Evolutionary conservation across 1,284 basidiomycete genomes (phyloP).

Genomic region (Ustilago lituana): DNA sequence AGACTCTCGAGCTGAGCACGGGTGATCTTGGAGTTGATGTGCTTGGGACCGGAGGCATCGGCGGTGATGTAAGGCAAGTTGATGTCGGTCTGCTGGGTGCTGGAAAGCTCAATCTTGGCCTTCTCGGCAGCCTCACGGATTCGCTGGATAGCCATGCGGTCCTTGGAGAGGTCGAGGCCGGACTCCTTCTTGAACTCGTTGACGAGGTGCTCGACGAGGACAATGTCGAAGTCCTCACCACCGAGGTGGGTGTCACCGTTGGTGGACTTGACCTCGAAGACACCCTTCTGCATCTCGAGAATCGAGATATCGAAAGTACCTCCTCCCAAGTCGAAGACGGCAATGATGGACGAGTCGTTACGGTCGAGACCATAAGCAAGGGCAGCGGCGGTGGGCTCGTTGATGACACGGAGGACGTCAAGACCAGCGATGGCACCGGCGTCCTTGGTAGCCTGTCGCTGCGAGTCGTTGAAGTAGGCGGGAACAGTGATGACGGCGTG

Average conservation of each 20-base stretch:
- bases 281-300: constrained; percentile 97
- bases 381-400: constrained; percentile 97
- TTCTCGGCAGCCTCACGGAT: constrained; percentile 99
- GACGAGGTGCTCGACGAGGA: constrained; percentile 86
- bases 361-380: constrained; percentile 80
- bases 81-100: constrained; percentile 63
- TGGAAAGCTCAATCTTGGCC: constrained; percentile 97
- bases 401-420: constrained; percentile 96
- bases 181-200: constrained; percentile 93
- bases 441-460: constrained; percentile 97
- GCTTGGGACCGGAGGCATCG: constrained; percentile 29
- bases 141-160: constrained; percentile 98
- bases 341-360: constrained; percentile 72
- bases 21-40: constrained; percentile 65
- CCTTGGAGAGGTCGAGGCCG: constrained; percentile 81
- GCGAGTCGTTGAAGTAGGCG: constrained; percentile 99
- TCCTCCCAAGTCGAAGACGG: constrained; percentile 94
- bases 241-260: constrained; percentile 99
- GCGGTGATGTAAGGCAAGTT: constrained; percentile 88
- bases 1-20: constrained; percentile 85
- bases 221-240: constrained; percentile 97
- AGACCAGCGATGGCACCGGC: constrained; percentile 96
- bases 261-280: constrained; percentile 99
- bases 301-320: constrained; percentile 98
- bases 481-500: constrained; percentile 92